Base-by-base conservation (phyloP, 306 rosid species). In the Neltuma alba region DNA sequence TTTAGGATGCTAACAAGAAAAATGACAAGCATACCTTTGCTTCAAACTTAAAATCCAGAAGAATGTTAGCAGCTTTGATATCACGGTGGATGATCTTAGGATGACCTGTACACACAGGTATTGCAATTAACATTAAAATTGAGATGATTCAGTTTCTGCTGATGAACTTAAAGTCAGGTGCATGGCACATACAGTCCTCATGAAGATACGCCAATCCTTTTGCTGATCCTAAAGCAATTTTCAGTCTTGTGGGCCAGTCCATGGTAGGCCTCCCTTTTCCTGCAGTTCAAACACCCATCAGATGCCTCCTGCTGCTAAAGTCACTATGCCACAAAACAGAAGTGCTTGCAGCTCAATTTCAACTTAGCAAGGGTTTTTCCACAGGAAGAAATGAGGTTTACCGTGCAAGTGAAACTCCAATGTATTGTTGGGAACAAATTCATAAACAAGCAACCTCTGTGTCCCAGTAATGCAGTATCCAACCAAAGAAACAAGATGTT, bases 341-440 rank as follows among this genome's bases (percentile, higher is more conserved):
- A 9, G 72, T 9, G 21, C 50, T 66, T 38, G 20, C 72, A 66
- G 72, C 50, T 37, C 9, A n/a, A 37, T 21, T 66, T 21, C 31
- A 66, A 20, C 9, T 13, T 60, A 30, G 7, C 13, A 60, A 28
- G 37, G 66, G 20, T 60, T 5, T 23, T 60, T 14, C 37, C 66
- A 28, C 66, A 15, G 37, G 30, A 28, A 68, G 73, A 1, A 68
- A 41, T 8, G 88, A 21, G 30, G 23, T 54, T n/a, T 85, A 88
- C 94, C 94, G 45, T 90, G 94, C 52, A 90, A 78, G 81, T 90
- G 94, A 67, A 90, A 90, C 88, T 90, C 94, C 86, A 90, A 44
- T 2, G 92, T 88, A 45, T 68, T 68, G 54, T 68, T 68, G 36
- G 73, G 73, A 40, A 68, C 73, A 23, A 68, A 68, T 25, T 68